A percentile compares a stretch with the other conserved stretches of the same genome.
Conservation (phyloP, 768 basidiomycete genomes). For the Hypholoma fasciculare region DNA sequence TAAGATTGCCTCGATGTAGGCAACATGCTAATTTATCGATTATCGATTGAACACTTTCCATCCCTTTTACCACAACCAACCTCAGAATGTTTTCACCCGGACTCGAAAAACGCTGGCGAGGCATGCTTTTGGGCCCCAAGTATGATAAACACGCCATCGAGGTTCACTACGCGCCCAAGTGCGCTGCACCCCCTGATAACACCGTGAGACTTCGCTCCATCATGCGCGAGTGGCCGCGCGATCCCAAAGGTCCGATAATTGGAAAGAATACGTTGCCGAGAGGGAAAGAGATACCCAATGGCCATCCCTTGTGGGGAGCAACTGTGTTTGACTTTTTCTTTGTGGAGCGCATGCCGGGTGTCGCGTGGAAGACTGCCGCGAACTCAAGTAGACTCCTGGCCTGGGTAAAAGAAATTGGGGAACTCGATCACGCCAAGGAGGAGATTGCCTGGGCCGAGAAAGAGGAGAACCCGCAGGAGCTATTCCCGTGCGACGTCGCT, state of each 20-base stretch:
- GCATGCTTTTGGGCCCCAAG: too few species aligned
- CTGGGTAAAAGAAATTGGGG: constrained; percentile 36
- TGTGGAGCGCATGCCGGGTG: constrained; percentile 22
- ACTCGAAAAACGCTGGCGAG: too few species aligned
- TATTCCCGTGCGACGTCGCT: constrained; percentile 29
- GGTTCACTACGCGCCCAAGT: too few species aligned
- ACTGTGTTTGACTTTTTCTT: constrained; percentile 42
- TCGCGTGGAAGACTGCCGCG: constrained; percentile 13
- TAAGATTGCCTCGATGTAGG: too few species aligned
- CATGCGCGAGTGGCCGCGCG: constrained; percentile 31
- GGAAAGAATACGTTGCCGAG: constrained; percentile 4
- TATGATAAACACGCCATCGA: too few species aligned
- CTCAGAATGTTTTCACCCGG: too few species aligned
- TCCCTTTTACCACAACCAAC: too few species aligned
- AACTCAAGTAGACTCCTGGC: constrained; percentile 34
- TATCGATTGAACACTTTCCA: too few species aligned
- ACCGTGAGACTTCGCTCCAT: constrained; percentile 18
- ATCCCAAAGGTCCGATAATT: constrained; percentile 25
- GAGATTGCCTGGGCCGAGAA: constrained; percentile 33
- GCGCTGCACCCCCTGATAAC: too few species aligned
- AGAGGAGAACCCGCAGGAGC: constrained; percentile 33
- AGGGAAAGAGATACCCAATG: constrained; percentile 34
- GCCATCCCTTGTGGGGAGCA: constrained; percentile 39
- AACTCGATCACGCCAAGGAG: constrained; percentile 28
- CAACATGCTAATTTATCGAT: too few species aligned